Evolutionary conservation across 176 grass and related monocot species (phyloP).

Genomic region (Rhynchospora breviuscula): DNA sequence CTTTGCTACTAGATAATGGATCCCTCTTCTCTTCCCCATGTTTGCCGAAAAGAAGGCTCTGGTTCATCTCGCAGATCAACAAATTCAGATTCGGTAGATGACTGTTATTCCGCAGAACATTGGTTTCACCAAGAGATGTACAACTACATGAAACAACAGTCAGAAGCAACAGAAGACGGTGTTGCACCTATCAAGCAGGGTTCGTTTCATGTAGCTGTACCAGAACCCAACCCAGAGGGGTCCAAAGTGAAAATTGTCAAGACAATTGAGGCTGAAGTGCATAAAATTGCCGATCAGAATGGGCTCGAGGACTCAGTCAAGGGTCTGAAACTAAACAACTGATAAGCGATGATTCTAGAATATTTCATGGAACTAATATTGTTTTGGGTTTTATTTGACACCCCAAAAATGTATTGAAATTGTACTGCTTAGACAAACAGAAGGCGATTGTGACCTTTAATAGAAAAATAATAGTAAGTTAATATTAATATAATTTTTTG

Average conservation of each 20-base stretch:
- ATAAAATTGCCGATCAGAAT: conserved; percentile 58
- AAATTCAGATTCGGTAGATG: not conserved
- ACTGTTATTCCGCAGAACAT: conserved; percentile 73
- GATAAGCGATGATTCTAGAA: not conserved
- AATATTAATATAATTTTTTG: not conserved
- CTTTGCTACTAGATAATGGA: conserved; percentile 77
- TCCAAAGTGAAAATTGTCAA: conserved; percentile 47
- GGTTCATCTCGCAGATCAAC: conserved; percentile 32
- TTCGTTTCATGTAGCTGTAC: conserved; percentile 64
- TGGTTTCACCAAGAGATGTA: conserved; percentile 85
- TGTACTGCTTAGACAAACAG: not conserved
- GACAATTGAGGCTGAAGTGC: conserved; percentile 68
- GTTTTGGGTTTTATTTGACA: conserved; percentile 23
- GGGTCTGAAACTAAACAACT: conserved; percentile 4
- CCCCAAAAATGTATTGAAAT: not conserved
- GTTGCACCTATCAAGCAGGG: conserved; percentile 48
- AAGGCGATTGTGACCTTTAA: not conserved
- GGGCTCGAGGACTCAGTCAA: not conserved
- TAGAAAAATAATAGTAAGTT: not conserved
- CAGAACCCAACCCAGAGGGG: conserved; percentile 51
- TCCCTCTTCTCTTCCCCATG: conserved; percentile 62
- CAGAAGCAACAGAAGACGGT: not conserved
- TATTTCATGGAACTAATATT: not conserved
- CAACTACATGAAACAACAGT: conserved; percentile 66
- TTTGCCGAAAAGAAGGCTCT: conserved; percentile 61